Conservation (phyloP, 345 rosid genomes). For the Limnanthes douglasii region DNA sequence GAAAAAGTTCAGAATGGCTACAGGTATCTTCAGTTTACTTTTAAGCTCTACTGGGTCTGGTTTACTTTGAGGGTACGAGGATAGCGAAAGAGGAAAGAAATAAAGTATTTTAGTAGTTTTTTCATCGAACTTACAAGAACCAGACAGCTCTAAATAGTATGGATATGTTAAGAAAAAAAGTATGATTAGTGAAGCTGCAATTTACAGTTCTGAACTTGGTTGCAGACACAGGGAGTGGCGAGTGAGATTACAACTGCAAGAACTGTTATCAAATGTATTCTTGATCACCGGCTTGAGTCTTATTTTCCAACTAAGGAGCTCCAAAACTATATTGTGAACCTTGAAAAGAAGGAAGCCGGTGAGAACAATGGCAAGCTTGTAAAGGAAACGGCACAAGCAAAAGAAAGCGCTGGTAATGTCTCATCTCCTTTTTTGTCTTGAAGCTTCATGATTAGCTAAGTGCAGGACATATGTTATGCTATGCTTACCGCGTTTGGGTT, state of each 20-base stretch:
- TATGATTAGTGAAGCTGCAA: too few species aligned
- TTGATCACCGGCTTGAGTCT: constrained; percentile 7
- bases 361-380: neutral
- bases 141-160: too few species aligned
- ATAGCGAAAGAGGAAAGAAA: too few species aligned
- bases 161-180: too few species aligned
- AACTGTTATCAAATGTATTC: constrained; percentile 10
- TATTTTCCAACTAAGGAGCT: neutral
- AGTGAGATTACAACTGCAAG: constrained; percentile 6
- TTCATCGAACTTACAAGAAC: too few species aligned
- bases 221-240: constrained; percentile 9
- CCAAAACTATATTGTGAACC: neutral
- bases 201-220: neutral
- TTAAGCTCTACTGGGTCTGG: too few species aligned
- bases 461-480: too few species aligned
- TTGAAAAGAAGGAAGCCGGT: constrained; percentile 6
- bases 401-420: constrained; percentile 2
- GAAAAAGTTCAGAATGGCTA: neutral
- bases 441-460: neutral
- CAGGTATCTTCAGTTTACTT: neutral
- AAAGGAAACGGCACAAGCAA: neutral
- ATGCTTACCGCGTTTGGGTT: too few species aligned
- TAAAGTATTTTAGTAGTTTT: too few species aligned
- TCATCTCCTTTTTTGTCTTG: neutral
- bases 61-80: too few species aligned